Evolutionary conservation across 139 green algal species (phyloP).

Genomic region (Picochlorum sp.): DNA sequence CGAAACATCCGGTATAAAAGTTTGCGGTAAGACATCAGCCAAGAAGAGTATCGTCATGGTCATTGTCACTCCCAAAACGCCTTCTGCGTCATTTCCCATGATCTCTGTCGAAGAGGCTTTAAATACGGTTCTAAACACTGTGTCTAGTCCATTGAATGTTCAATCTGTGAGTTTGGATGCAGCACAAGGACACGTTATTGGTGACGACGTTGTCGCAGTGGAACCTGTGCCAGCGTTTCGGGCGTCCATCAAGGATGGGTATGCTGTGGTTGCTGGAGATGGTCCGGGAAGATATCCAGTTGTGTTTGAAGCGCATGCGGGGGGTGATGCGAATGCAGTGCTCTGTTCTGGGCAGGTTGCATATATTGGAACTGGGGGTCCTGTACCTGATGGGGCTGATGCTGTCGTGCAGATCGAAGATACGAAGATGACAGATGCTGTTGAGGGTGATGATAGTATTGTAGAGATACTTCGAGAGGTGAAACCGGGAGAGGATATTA

Average conservation of each 20-base stretch:
- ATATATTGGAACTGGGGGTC: slow-evolving; percentile 83
- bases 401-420: slow-evolving; percentile 61
- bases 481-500: slow-evolving; percentile 48
- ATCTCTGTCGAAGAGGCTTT: slow-evolving; percentile 71
- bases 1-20: too few species aligned
- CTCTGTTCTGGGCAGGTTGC: slow-evolving; percentile 50
- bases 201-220: slow-evolving; percentile 54
- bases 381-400: slow-evolving; percentile 41
- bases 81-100: slow-evolving; percentile 59
- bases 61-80: slow-evolving; percentile 14
- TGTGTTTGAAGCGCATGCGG: slow-evolving; percentile 63
- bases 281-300: slow-evolving; percentile 70
- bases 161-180: slow-evolving; percentile 38
- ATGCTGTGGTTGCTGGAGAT: slow-evolving; percentile 76
- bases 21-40: too few species aligned
- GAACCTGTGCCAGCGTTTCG: slow-evolving; percentile 83
- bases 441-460: neutral
- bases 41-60: too few species aligned
- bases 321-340: slow-evolving; percentile 19
- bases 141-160: slow-evolving; percentile 35
- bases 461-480: slow-evolving; percentile 57
- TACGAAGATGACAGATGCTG: slow-evolving; percentile 43
- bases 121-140: slow-evolving; percentile 46
- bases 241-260: slow-evolving; percentile 96
- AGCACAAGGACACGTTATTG: slow-evolving; percentile 53